Conservation (phyloP, 148 eudicot genomes). For the Rhododendron mucronatum region DNA sequence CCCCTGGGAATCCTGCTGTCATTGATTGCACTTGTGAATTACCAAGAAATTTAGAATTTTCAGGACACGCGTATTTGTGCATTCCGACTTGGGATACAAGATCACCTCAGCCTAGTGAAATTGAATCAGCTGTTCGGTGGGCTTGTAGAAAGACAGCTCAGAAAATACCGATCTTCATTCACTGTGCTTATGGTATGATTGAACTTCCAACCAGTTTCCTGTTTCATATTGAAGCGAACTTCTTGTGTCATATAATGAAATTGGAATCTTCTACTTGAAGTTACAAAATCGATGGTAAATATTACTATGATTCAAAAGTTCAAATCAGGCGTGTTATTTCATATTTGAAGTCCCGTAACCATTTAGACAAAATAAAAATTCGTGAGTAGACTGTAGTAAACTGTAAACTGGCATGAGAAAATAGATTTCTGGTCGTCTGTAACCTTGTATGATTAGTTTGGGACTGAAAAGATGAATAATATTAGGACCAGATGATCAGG, state of each 20-base stretch:
- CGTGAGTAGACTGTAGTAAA: neutral
- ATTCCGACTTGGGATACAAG: constrained; percentile 89
- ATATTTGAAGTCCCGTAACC: neutral
- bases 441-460: neutral
- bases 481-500: neutral
- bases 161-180: constrained; percentile 58
- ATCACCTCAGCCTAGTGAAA: constrained; percentile 61
- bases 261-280: neutral
- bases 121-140: constrained; percentile 83
- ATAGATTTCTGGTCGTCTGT: neutral
- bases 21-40: constrained; percentile 89
- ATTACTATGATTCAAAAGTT: neutral
- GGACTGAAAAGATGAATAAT: neutral
- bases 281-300: neutral
- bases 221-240: neutral
- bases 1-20: constrained; percentile 81
- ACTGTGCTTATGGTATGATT: constrained; percentile 88
- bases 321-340: neutral
- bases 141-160: constrained; percentile 76
- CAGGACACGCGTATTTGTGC: constrained; percentile 60
- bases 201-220: neutral
- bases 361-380: neutral
- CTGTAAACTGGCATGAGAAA: neutral
- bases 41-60: constrained; percentile 39
- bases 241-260: neutral